Conservation (phyloP, 371 early-diverging fungal genomes). For the Rhizopus delemar region DNA sequence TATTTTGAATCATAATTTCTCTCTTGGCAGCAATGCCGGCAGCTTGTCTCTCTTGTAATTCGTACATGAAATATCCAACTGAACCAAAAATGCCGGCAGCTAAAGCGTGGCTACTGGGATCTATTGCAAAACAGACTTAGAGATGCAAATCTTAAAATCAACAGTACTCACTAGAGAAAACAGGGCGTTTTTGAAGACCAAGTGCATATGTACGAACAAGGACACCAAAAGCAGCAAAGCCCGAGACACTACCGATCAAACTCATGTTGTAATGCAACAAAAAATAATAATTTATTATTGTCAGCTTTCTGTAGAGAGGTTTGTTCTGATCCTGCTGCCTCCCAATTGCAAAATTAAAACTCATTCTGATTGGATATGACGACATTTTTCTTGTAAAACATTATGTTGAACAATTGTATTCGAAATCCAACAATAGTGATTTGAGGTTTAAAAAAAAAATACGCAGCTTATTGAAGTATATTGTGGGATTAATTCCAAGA, state of each 20-base stretch:
- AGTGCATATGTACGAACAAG: constrained; percentile 56
- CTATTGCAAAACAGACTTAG: constrained; percentile 15
- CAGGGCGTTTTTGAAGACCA: constrained; percentile 53
- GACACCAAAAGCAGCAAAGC: constrained; percentile 56
- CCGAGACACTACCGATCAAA: constrained; percentile 50
- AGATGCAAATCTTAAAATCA: background rate
- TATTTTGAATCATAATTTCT: constrained; percentile 46
- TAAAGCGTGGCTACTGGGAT: constrained; percentile 40
- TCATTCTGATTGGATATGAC: too few species aligned
- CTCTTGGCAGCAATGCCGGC: constrained; percentile 50
- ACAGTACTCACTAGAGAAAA: constrained; percentile 42
- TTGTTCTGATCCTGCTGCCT: background rate
- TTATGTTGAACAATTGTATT: too few species aligned
- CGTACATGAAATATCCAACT: constrained; percentile 43
- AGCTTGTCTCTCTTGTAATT: constrained; percentile 44
- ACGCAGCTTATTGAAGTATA: too few species aligned
- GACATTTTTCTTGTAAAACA: too few species aligned
- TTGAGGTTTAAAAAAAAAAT: too few species aligned
- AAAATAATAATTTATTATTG: background rate
- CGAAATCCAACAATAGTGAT: too few species aligned
- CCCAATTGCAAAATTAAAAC: background rate
- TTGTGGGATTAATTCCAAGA: too few species aligned
- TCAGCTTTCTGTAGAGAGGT: background rate
- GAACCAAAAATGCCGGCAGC: constrained; percentile 52
- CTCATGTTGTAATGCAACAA: constrained; percentile 32